Evolutionary conservation across 2,329 filamentous ascomycete genomes (phyloP).

Genomic region (Xylariaceae sp.): DNA sequence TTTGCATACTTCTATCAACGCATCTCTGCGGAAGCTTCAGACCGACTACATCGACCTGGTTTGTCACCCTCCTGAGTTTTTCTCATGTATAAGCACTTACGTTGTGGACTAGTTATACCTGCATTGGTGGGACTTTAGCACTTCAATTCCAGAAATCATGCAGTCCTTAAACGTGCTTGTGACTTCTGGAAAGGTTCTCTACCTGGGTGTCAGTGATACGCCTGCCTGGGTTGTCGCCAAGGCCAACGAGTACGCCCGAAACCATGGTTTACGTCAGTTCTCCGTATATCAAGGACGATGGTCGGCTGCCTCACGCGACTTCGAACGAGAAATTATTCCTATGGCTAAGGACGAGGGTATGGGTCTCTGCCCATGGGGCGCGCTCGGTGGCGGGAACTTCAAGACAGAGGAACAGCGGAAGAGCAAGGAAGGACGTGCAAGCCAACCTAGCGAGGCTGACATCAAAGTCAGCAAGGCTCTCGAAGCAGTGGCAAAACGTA

Average conservation of each 20-base stretch:
- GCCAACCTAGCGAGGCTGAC: slow-evolving; percentile 58
- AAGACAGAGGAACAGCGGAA: slow-evolving; percentile 52
- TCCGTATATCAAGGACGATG: slow-evolving; percentile 71
- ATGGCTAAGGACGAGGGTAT: slow-evolving; percentile 69
- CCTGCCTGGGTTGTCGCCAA: slow-evolving; percentile 73
- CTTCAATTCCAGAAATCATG: slow-evolving; percentile 71
- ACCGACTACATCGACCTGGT: slow-evolving; percentile 73
- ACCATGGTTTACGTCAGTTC: slow-evolving; percentile 73
- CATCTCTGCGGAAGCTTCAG: slow-evolving; percentile 65
- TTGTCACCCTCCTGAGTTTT: slow-evolving; percentile 25
- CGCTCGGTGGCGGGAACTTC: slow-evolving; percentile 59
- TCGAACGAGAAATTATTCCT: slow-evolving; percentile 72
- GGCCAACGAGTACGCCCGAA: slow-evolving; percentile 71
- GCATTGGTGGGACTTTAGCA: slow-evolving; percentile 73
- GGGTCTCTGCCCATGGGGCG: slow-evolving; percentile 65
- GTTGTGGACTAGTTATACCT: slow-evolving; percentile 55
- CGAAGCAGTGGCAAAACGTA: slow-evolving; percentile 63
- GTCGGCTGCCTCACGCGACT: slow-evolving; percentile 67
- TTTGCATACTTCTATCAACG: slow-evolving; percentile 59
- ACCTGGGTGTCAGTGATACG: slow-evolving; percentile 71
- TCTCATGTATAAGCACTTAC: slow-evolving; percentile 20
- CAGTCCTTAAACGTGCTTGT: slow-evolving; percentile 69
- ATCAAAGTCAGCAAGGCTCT: slow-evolving; percentile 61
- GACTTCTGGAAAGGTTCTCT: slow-evolving; percentile 65
- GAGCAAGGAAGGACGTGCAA: slow-evolving; percentile 47